Evolutionary conservation across 2,329 filamentous ascomycete species (phyloP).

Genomic region (Diaporthe helianthi): DNA sequence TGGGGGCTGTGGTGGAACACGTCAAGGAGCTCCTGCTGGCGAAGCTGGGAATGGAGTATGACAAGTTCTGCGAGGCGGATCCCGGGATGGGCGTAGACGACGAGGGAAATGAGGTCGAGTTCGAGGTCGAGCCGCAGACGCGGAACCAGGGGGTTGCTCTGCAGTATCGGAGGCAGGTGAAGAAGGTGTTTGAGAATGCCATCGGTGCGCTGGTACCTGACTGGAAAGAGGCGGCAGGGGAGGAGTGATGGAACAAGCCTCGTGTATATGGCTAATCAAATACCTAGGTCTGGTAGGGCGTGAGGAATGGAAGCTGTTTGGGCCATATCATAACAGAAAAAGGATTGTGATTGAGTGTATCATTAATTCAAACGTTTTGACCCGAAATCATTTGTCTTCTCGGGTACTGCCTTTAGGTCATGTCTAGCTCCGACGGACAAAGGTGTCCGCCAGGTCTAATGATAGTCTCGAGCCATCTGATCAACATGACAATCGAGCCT

Average conservation of each 20-base stretch:
- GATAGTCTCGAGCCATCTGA: not conserved
- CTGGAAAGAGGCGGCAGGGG: constrained; percentile 13
- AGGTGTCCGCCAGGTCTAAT: not conserved
- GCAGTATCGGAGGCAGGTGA: constrained; percentile 57
- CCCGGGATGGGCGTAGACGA: constrained; percentile 43
- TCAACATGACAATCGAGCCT: not conserved
- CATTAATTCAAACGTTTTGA: not conserved
- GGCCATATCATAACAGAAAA: too few relatives aligned
- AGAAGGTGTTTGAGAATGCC: constrained; percentile 53
- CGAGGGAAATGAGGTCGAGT: constrained; percentile 42
- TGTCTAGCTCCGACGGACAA: too few relatives aligned
- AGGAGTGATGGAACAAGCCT: not conserved
- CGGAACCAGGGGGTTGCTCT: constrained; percentile 56
- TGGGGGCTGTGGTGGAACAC: constrained; percentile 48
- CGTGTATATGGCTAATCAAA: too few relatives aligned
- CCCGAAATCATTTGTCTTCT: too few relatives aligned
- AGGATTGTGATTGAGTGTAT: too few relatives aligned
- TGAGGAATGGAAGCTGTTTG: too few relatives aligned
- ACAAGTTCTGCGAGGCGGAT: constrained; percentile 56
- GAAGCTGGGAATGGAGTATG: constrained; percentile 49
- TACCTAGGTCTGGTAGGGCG: too few relatives aligned
- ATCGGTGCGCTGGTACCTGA: constrained; percentile 35
- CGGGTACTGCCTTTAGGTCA: not conserved
- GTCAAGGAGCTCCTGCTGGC: constrained; percentile 46
- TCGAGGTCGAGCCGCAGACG: constrained; percentile 43